A percentile compares a stretch with the other conserved stretches of the same genome.
Evolutionary conservation across 1,284 basidiomycete genomes (phyloP).

Genomic region (Rhodofomes roseus): DNA sequence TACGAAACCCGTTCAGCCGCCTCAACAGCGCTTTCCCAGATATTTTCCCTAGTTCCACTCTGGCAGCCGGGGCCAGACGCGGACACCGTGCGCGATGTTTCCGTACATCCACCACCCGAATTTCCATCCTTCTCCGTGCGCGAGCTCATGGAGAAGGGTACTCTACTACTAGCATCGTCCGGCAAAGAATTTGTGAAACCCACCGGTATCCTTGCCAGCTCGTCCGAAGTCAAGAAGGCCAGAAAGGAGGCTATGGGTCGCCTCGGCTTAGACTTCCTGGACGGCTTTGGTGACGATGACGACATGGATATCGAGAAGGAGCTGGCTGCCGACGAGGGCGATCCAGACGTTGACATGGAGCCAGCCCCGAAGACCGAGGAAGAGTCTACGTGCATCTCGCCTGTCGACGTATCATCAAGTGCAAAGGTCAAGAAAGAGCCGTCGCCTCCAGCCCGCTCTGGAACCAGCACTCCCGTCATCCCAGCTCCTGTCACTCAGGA

Average conservation of each 20-base stretch:
- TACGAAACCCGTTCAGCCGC: slow-evolving; percentile 86
- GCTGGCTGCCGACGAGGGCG: slow-evolving; percentile 55
- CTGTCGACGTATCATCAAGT: slow-evolving; percentile 17
- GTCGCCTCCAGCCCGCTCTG: slow-evolving; percentile 27
- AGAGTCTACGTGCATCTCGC: slow-evolving; percentile 23
- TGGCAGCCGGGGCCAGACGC: slow-evolving; percentile 63
- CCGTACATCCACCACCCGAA: slow-evolving; percentile 41
- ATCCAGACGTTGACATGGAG: slow-evolving; percentile 38
- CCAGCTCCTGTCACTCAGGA: slow-evolving; percentile 48
- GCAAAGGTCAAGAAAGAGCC: slow-evolving; percentile 27
- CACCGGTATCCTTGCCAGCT: slow-evolving; percentile 61
- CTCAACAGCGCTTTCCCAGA: slow-evolving; percentile 81
- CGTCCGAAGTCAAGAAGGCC: slow-evolving; percentile 75
- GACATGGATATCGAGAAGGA: slow-evolving; percentile 83
- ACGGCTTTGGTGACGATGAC: slow-evolving; percentile 59
- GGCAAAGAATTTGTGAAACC: slow-evolving; percentile 84
- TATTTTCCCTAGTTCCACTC: slow-evolving; percentile 78
- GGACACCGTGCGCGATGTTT: slow-evolving; percentile 20
- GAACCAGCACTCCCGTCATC: slow-evolving; percentile 54
- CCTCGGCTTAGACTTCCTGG: slow-evolving; percentile 79
- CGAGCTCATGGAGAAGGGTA: slow-evolving; percentile 71
- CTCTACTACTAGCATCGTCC: slow-evolving; percentile 79
- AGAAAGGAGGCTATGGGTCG: slow-evolving; percentile 80
- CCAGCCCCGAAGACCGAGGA: slow-evolving; percentile 36
- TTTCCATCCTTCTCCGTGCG: slow-evolving; percentile 74